Evolutionary conservation across 1,284 basidiomycete species (phyloP).

Genomic region (Moniliophthora roreri): DNA sequence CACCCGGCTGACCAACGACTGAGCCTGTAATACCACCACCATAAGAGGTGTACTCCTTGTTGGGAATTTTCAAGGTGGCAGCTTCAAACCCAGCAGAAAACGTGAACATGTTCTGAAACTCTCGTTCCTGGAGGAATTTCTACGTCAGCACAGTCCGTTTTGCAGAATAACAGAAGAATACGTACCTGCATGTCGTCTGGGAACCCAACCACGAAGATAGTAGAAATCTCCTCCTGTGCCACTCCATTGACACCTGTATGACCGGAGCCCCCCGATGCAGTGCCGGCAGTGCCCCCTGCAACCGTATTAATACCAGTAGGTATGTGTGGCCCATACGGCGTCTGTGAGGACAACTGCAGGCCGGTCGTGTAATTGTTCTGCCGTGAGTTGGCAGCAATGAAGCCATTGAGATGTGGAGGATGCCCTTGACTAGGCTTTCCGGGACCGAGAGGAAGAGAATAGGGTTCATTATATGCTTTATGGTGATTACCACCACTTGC

Average conservation of each 20-base stretch:
- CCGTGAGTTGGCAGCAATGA: constrained; percentile 18
- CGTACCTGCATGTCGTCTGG: constrained; percentile 97
- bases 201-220: constrained; percentile 98
- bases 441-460: constrained; percentile 1
- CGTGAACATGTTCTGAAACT: constrained; percentile 99
- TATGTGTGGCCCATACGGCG: constrained; percentile 70
- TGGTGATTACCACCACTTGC: constrained; percentile 6
- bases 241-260: constrained; percentile 22
- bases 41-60: constrained; percentile 80
- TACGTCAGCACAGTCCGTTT: not conserved
- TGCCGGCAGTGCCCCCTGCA: constrained; percentile 15
- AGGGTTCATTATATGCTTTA: constrained; percentile 9
- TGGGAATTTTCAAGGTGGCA: constrained; percentile 95
- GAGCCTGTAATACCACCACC: constrained; percentile 40
- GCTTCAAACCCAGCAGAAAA: constrained; percentile 97
- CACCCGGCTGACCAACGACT: constrained; percentile 22
- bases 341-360: constrained; percentile 62
- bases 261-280: constrained; percentile 24
- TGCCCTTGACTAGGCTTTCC: constrained; percentile 18
- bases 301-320: constrained; percentile 36
- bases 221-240: constrained; percentile 88
- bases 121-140: constrained; percentile 77
- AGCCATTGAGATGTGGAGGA: constrained; percentile 32
- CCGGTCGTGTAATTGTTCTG: constrained; percentile 33
- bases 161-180: constrained; percentile 22